Base-by-base conservation (phyloP, 2,329 filamentous ascomycete species). In the Colletotrichum chrysophilum region DNA sequence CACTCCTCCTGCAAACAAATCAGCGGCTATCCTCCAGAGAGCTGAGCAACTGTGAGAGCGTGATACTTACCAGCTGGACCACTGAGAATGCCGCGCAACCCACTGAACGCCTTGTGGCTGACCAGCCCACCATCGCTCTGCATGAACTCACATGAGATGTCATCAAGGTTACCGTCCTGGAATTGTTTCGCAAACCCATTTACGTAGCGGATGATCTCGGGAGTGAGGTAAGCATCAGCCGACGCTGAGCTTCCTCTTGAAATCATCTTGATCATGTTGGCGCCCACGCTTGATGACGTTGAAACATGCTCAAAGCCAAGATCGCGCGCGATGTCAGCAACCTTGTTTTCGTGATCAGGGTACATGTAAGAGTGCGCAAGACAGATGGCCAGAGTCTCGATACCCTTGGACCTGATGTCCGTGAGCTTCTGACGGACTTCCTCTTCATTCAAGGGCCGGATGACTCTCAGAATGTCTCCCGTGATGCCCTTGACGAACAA, bases 211-310 rank as follows among this genome's bases (percentile, higher is more conserved):
- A 91, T 90, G 78, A 94, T 94, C 2, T 91, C 83, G 0, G 94
- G 94, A 0, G 94, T 96, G 14, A 96, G 88, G 81, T 96, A 96
- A 5, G 94, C 94, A 83, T 96, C 94, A 7, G 94, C 94, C 77
- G 93, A 94, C 2, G 94, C 94, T 30, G 93, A 95, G 1, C 93
- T 95, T 2, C 93, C 93, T 77, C 94, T 87, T 16, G 94, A 92
- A 0, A 96, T 92, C 26, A 96, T 87, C 84, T 96, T 96, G 55
- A 94, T 86, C 80, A 93, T 89, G 78, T 93, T 91, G 66, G 91
- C 93, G 48, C 70, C 71, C 0, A 68, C 71, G 14, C 71, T 71
- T 8, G 72, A 70, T 14, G 58, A 62, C 7, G 28, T 34, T 77
- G 91, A 92, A 75, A 94, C 90, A 82, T 94, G 92, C 68, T 90